Conservation (phyloP, 108 stramenopile genomes). For the Cyclotella baltica region DNA sequence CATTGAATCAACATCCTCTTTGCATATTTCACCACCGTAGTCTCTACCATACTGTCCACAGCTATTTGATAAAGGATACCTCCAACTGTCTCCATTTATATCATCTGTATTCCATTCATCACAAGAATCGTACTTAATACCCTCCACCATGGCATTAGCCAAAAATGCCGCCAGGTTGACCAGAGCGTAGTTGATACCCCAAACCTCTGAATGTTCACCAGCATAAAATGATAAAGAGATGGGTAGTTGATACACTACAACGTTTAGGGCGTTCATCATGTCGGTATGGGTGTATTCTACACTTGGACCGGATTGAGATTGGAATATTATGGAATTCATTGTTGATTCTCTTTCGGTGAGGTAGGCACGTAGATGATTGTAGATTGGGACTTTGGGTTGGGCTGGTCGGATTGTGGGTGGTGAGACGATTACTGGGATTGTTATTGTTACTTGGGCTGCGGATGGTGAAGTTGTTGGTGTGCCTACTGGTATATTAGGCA, state of each 20-base stretch:
- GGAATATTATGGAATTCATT: constrained; percentile 20
- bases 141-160: constrained; percentile 42
- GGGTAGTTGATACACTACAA: constrained; percentile 35
- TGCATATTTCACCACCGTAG: constrained; percentile 28
- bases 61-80: constrained; percentile 34
- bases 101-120: constrained; percentile 45
- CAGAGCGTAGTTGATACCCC: constrained; percentile 37
- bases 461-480: not conserved
- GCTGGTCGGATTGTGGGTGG: not conserved
- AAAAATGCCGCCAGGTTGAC: constrained; percentile 42
- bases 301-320: constrained; percentile 31
- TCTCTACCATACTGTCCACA: constrained; percentile 41
- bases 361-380: constrained; percentile 1
- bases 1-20: constrained; percentile 23
- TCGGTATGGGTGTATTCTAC: constrained; percentile 27
- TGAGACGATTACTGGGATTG: too few relatives aligned
- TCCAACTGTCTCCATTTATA: constrained; percentile 15
- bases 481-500: not conserved
- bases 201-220: constrained; percentile 11
- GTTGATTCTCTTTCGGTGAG: constrained; percentile 16
- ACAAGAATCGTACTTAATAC: constrained; percentile 41
- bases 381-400: not conserved
- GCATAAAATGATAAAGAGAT: constrained; percentile 31
- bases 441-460: not conserved
- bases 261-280: constrained; percentile 26